phyloP scores from a whole-genome alignment of 1,284 basidiomycete species.

The Ustilago hordei region DNA sequence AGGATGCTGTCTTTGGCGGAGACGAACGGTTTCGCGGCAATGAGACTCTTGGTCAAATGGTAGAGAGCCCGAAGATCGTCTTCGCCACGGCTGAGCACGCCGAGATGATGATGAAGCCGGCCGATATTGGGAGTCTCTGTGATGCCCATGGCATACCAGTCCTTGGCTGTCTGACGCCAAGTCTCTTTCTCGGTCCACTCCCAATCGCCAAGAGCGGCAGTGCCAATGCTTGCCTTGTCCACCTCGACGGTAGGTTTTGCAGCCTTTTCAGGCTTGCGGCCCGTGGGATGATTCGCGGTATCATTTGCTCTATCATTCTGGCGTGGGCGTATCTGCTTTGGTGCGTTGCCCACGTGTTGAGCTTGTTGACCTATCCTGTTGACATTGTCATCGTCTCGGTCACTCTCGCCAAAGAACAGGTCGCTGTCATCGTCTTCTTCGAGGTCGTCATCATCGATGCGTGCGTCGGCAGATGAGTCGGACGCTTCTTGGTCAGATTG shows the following conservation, averaged over 20 bases:
- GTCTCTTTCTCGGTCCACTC: slow-evolving; percentile 91
- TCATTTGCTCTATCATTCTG: background rate
- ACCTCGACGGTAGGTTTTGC: slow-evolving; percentile 15
- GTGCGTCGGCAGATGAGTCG: slow-evolving; percentile 14
- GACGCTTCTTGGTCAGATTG: background rate
- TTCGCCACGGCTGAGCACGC: slow-evolving; percentile 82
- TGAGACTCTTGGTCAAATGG: slow-evolving; percentile 89
- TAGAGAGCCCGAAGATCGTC: slow-evolving; percentile 84
- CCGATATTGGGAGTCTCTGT: slow-evolving; percentile 90
- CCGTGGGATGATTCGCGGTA: background rate
- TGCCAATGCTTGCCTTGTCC: slow-evolving; percentile 78
- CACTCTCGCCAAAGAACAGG: slow-evolving; percentile 2
- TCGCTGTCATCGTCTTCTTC: slow-evolving; percentile 27
- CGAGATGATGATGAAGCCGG: slow-evolving; percentile 93
- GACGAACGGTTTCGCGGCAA: slow-evolving; percentile 78
- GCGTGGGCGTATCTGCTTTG: background rate
- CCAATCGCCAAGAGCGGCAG: slow-evolving; percentile 85
- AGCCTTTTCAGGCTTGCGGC: slow-evolving; percentile 2
- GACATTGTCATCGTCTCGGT: slow-evolving; percentile 6
- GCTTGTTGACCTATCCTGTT: background rate
- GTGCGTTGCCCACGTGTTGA: background rate
- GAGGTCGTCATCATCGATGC: slow-evolving; percentile 42
- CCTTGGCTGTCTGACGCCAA: slow-evolving; percentile 88
- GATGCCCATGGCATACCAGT: slow-evolving; percentile 91
- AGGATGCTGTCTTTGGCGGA: slow-evolving; percentile 88